Base-by-base conservation (phyloP, 257 asterid species). In the Solanum tarijense region DNA sequence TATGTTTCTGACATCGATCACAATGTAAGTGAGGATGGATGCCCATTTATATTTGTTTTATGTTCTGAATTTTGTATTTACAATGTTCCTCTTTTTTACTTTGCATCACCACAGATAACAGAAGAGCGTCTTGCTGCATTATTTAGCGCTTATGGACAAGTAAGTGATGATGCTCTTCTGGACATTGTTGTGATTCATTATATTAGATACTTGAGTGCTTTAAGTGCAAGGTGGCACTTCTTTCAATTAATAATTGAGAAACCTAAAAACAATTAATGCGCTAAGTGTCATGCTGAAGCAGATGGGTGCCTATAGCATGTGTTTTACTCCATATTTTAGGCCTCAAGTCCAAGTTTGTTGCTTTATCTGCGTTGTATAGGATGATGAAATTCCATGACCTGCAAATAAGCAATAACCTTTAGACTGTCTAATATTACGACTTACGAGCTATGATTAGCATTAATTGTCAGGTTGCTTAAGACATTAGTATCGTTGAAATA, bases 91-190 rank as follows among this genome's bases (percentile, higher is more conserved):
- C 55, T 68, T 87, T 87, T 87, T 69, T 35, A 43, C 90, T 87
- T 88, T 58, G 79, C 84, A 76, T 86, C 86, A 82, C 71, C 88
- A 82, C 86, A 96, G 99, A 88, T 94, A 88, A 95, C 98, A 36
- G 99, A 95, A 92, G 99, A 96, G 93, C 95, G 90, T 91, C 98
- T 96, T 84, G 99, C 99, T 88, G 97, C 90, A 73, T 88, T 96
- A 86, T 96, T 96, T 92, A 91, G 96, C 86, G 86, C 90, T 89
- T 96, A 91, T 92, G 99, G 99, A 82, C 99, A 91, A 92, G 99
- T 95, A 93, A 90, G 98, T 92, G 82, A n/a, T 69, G 87, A 60
- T 48, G 31, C 46, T 82, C 43, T 48, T 82, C 71, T 52, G 18
- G 31, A 48, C 43, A 48, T 48, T 48, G 43, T 5, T 82, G 43